Evolutionary conservation across 345 rosid species (phyloP).

Genomic region (Geranium brycei): DNA sequence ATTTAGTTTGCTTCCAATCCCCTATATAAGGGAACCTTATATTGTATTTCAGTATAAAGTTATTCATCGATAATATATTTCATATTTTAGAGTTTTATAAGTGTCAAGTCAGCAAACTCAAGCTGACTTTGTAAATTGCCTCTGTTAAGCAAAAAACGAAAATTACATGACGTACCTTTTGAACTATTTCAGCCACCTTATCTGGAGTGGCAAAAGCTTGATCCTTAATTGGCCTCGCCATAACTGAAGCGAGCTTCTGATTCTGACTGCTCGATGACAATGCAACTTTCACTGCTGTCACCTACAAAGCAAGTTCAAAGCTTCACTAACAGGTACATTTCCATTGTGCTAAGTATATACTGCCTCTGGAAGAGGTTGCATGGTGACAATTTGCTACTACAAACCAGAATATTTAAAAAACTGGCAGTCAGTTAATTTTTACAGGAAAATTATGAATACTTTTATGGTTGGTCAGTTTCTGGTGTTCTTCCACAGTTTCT

Average conservation of each 20-base stretch:
- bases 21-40: too few species aligned
- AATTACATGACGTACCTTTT: constrained; percentile 1
- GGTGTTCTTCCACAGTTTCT: not conserved
- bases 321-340: not conserved
- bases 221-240: constrained; percentile 82
- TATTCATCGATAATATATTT: too few species aligned
- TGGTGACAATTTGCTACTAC: not conserved
- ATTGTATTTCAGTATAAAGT: too few species aligned
- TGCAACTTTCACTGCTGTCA: constrained; percentile 81
- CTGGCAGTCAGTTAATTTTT: not conserved
- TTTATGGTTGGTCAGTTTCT: not conserved
- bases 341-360: too few species aligned
- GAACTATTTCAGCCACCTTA: constrained; percentile 89
- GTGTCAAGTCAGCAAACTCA: not conserved
- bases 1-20: too few species aligned
- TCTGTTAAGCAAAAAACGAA: not conserved
- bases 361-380: not conserved
- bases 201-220: constrained; percentile 95
- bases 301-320: constrained; percentile 30
- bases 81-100: too few species aligned
- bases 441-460: not conserved
- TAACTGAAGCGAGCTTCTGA: constrained; percentile 48
- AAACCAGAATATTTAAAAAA: not conserved
- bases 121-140: not conserved
- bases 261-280: constrained; percentile 51